These are phyloP conservation scores for Kalanchoe fedtschenkoi DNA, from an alignment of 164 flowering plant species.

Conservation along the genomic window DNA sequence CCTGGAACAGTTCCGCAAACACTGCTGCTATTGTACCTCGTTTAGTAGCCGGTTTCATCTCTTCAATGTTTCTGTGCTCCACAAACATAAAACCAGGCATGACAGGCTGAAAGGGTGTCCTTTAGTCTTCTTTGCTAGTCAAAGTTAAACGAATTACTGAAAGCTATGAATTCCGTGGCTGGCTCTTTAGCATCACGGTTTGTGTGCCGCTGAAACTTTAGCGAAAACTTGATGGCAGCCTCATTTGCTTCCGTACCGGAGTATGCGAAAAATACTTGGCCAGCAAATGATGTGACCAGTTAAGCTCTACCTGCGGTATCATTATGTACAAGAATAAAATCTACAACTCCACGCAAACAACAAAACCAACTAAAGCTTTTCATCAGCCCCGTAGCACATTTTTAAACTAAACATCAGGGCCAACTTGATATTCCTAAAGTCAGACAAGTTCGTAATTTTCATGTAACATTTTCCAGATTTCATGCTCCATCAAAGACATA, in stretches of 20 bases:
- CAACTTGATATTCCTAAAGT: too few species aligned
- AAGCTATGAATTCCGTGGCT: too few species aligned
- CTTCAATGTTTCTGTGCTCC: slow-evolving; percentile 61
- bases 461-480: too few species aligned
- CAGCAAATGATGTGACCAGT: slow-evolving; percentile 68
- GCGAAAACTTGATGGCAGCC: slow-evolving; percentile 86
- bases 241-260: slow-evolving; percentile 97
- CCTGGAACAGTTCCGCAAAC: slow-evolving; percentile 91
- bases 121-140: slow-evolving; percentile 82
- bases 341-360: neutral
- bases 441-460: too few species aligned
- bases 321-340: neutral
- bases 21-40: slow-evolving; percentile 70
- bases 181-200: slow-evolving; percentile 34
- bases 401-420: neutral
- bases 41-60: slow-evolving; percentile 36
- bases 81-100: slow-evolving; percentile 92
- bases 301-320: slow-evolving; percentile 61
- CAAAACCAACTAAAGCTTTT: neutral
- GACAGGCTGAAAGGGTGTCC: slow-evolving; percentile 78
- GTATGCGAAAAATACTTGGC: slow-evolving; percentile 73
- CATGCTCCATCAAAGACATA: neutral
- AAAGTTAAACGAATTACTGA: slow-evolving; percentile 76
- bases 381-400: neutral
- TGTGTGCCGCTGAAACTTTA: slow-evolving; percentile 57